Percentiles rank a stretch among this genome's conserved stretches.
phyloP scores from a whole-genome alignment of 148 eudicot genomes.

The Camellia lanceoleosa region DNA sequence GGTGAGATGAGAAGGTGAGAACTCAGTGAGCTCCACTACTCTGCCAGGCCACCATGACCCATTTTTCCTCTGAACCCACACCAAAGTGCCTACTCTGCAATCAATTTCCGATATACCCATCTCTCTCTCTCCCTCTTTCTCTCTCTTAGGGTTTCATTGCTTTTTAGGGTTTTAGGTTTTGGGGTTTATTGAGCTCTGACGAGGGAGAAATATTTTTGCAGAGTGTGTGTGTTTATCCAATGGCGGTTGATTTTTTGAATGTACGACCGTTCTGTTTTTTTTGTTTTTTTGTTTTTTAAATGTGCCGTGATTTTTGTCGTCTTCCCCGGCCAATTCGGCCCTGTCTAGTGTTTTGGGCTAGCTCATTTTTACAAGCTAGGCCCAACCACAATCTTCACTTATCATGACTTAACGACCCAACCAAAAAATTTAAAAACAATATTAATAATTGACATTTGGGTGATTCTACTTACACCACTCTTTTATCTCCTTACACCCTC shows the following conservation, averaged over 20 bases:
- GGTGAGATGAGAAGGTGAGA: slow-evolving; percentile 7
- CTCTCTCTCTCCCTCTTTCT: background rate
- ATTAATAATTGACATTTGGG: no score
- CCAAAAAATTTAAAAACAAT: no score
- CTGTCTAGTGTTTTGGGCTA: background rate
- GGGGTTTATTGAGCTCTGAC: background rate
- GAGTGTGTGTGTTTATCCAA: slow-evolving; percentile 5
- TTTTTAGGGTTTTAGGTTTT: background rate
- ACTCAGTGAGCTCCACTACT: slow-evolving; percentile 18
- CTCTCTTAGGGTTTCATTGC: background rate
- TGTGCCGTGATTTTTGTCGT: background rate
- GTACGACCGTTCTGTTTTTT: slow-evolving; percentile 19
- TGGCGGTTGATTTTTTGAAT: slow-evolving; percentile 27
- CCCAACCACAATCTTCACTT: no score
- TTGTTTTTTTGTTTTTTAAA: background rate
- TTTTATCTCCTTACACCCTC: no score
- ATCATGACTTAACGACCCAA: no score
- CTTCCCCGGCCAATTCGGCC: background rate
- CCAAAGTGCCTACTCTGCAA: slow-evolving; percentile 20
- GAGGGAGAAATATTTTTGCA: background rate
- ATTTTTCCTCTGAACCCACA: slow-evolving; percentile 33
- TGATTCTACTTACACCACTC: no score
- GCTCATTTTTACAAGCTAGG: background rate
- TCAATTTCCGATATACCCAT: slow-evolving; percentile 13
- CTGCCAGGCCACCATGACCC: slow-evolving; percentile 38